A percentile compares a stretch with the other conserved stretches of the same genome.
phyloP scores from a whole-genome alignment of 2,329 filamentous ascomycete species.

The Exophiala sideris region DNA sequence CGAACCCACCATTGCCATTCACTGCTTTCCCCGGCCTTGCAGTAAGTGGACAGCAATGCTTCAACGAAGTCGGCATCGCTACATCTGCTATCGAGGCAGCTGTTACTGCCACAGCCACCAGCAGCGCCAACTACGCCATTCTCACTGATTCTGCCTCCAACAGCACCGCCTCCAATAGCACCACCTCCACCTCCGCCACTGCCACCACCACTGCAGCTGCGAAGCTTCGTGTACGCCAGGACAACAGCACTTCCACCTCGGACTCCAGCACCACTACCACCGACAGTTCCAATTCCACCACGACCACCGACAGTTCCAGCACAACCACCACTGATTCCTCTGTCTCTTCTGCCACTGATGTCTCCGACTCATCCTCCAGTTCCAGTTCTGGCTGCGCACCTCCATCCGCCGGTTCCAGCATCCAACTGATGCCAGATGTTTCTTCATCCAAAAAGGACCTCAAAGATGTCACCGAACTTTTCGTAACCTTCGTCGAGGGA shows the following conservation, averaged over 20 bases:
- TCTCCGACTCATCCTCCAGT: neutral
- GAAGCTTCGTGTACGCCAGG: neutral
- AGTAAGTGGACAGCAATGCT: slow-evolving; percentile 17
- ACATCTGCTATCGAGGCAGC: neutral
- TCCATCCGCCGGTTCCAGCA: slow-evolving; percentile 13
- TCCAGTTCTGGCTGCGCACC: slow-evolving; percentile 13
- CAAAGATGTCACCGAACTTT: slow-evolving; percentile 10
- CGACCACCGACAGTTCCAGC: neutral
- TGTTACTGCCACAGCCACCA: neutral
- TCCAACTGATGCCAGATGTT: slow-evolving; percentile 24
- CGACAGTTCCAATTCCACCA: neutral
- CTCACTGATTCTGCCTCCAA: neutral
- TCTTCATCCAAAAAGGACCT: slow-evolving; percentile 17
- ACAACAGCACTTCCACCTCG: neutral
- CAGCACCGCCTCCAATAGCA: neutral
- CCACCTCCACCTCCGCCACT: slow-evolving; percentile 2
- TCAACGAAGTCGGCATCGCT: slow-evolving; percentile 12
- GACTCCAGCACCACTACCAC: neutral
- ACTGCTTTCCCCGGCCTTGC: slow-evolving; percentile 57
- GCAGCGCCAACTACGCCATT: slow-evolving; percentile 5
- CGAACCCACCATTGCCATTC: slow-evolving; percentile 59
- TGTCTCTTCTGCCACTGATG: neutral
- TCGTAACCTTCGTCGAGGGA: slow-evolving; percentile 27
- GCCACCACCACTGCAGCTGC: neutral
- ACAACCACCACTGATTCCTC: slow-evolving; percentile 3